A percentile compares a stretch with the other conserved stretches of the same genome.
Evolutionary conservation across 805 yeast species (phyloP).

Genomic region (Isabelozyma rhagii): DNA sequence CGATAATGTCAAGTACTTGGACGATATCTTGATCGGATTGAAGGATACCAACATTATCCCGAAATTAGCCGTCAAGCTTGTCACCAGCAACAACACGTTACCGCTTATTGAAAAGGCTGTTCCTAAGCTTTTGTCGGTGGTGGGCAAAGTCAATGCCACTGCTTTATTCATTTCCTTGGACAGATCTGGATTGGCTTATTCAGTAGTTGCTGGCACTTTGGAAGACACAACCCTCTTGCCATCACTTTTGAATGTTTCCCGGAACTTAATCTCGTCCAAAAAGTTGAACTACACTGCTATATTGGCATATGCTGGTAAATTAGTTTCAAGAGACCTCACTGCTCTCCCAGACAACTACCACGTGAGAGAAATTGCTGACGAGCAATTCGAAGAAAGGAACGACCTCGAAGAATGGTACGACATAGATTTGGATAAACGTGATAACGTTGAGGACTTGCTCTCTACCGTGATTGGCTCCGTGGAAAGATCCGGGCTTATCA

Average conservation of each 20-base stretch:
- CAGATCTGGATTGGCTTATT: constrained; percentile 26
- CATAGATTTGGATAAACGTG: constrained; percentile 15
- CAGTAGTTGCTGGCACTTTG: constrained; percentile 19
- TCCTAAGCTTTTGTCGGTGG: constrained; percentile 10
- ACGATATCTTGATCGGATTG: constrained; percentile 18
- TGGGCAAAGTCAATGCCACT: constrained; percentile 18
- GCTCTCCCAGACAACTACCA: not conserved
- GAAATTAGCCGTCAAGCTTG: constrained; percentile 16
- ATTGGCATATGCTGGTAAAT: constrained; percentile 11
- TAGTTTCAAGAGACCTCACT: constrained; percentile 1
- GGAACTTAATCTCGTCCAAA: constrained; percentile 12
- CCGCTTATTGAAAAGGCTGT: constrained; percentile 12
- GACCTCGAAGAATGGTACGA: not conserved
- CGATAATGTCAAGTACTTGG: constrained; percentile 18
- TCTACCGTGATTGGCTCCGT: constrained; percentile 25
- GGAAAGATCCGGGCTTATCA: constrained; percentile 23
- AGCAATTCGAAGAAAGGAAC: not conserved
- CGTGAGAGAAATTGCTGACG: constrained; percentile 6
- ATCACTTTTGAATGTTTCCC: constrained; percentile 16
- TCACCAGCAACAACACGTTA: constrained; percentile 21
- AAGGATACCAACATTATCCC: constrained; percentile 22
- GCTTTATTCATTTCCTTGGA: constrained; percentile 25
- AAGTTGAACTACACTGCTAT: constrained; percentile 4
- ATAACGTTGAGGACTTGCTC: constrained; percentile 27
- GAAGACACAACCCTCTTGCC: constrained; percentile 21